Evolutionary conservation across 1,284 basidiomycete genomes (phyloP).

Genomic region (Irpex sp.): DNA sequence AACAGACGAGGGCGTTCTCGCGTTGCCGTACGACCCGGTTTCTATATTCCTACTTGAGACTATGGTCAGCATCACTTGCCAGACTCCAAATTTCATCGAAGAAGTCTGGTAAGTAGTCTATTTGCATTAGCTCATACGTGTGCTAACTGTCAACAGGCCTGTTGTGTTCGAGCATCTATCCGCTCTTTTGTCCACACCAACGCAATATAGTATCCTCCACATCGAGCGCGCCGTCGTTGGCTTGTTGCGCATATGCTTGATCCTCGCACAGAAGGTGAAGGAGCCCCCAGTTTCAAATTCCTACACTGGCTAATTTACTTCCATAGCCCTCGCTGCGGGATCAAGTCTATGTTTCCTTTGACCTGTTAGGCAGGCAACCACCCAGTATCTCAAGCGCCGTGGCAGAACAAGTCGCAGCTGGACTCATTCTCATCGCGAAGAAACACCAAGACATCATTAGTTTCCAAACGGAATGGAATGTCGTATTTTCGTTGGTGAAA

Average conservation of each 20-base stretch:
- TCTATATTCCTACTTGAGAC: slow-evolving; percentile 93
- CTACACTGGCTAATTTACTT: not conserved
- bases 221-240: slow-evolving; percentile 97
- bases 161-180: slow-evolving; percentile 91
- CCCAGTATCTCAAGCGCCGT: slow-evolving; percentile 76
- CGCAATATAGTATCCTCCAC: slow-evolving; percentile 83
- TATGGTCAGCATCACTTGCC: slow-evolving; percentile 84
- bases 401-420: slow-evolving; percentile 88
- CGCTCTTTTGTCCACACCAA: slow-evolving; percentile 72
- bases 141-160: slow-evolving; percentile 54
- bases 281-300: not conserved
- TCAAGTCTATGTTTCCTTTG: slow-evolving; percentile 92
- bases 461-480: slow-evolving; percentile 94
- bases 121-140: not conserved
- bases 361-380: slow-evolving; percentile 82
- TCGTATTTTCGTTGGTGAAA: slow-evolving; percentile 88
- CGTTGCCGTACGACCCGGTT: slow-evolving; percentile 89
- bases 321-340: slow-evolving; percentile 56
- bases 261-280: slow-evolving; percentile 74
- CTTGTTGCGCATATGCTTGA: slow-evolving; percentile 74
- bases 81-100: slow-evolving; percentile 73
- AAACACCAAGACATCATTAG: slow-evolving; percentile 74
- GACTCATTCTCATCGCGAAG: slow-evolving; percentile 76
- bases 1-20: slow-evolving; percentile 36
- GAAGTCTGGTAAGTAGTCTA: slow-evolving; percentile 72